Base-by-base conservation (phyloP, 1,139 yeast species). In the Taphrina confusa region DNA sequence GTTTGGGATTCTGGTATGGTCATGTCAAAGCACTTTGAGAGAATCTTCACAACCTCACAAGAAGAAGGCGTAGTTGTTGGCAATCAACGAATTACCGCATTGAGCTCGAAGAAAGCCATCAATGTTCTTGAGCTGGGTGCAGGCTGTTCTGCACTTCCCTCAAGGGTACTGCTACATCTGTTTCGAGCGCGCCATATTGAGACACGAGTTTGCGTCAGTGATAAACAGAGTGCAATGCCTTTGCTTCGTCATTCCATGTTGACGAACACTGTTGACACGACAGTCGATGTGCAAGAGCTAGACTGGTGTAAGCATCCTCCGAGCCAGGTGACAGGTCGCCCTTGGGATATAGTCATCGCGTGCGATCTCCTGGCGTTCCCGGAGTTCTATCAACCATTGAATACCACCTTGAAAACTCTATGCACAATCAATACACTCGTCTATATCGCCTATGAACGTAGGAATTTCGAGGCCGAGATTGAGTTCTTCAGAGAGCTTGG, bases 21-120 rank as follows among this genome's bases (percentile, higher is more conserved):
- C 22, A 16, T 47, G 52, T 31, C 52, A 4, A 47, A 47, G 20
- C 52, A 47, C 23, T 33, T 47, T n/a, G 52, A 47, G 18, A 47
- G 33, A 31, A 6, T 36, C 8, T 14, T 36, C 14, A 16, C 16
- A 36, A 14, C 8, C 16, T 9, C 16, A 9, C 16, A 11, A 14
- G 33, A 30, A 30, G 12, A 30, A 9, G 12, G n/a, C n/a, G 22
- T 1, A 18, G 9, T 37, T 18, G n/a, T 6, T 16, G 42, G 33
- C 33, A 23, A 9, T 42, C 31, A 1, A 2, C 14, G 31, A 1
- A 14, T 42, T 14, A 11, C 46, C 6, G 14, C 6, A 9, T 28
- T 45, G 11, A 9, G 27, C 9, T 6, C 8, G 12, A 45, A 27
- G 36, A 4, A n/a, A n/a, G 25, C 22, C 11, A 9, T 16, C 18